Evolutionary conservation across 148 eudicot species (phyloP).

Genomic region (Gaultheria prostrata): DNA sequence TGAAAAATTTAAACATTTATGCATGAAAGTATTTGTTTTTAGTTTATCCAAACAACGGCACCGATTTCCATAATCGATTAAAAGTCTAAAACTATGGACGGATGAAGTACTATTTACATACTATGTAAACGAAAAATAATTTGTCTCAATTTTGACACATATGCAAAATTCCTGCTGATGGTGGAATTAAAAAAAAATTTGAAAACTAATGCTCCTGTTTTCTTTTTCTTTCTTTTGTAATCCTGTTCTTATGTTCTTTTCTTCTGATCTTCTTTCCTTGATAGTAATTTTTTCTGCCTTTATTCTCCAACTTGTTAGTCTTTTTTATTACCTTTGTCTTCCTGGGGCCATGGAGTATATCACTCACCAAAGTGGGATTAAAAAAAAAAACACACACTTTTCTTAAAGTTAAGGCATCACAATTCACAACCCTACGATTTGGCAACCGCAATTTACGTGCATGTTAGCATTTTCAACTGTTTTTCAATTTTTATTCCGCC

Average conservation of each 20-base stretch:
- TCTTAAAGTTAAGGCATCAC: slow-evolving; percentile 11
- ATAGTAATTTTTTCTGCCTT: not conserved
- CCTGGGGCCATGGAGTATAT: not conserved
- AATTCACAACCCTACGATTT: slow-evolving; percentile 4
- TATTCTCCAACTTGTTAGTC: not conserved
- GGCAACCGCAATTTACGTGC: not conserved
- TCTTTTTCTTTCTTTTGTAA: not conserved
- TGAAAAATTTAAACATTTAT: too few species aligned
- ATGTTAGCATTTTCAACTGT: not conserved
- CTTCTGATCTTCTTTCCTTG: not conserved
- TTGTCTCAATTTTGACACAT: not conserved
- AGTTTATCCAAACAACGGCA: too few species aligned
- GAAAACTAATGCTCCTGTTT: not conserved
- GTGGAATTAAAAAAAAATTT: too few species aligned
- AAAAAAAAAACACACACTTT: not conserved
- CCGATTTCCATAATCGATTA: too few species aligned
- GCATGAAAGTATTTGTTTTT: too few species aligned
- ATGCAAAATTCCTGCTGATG: not conserved
- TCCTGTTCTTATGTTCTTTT: not conserved
- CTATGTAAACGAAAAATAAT: too few species aligned
- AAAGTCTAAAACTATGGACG: too few species aligned
- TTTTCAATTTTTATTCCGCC: not conserved
- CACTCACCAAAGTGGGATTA: slow-evolving; percentile 4
- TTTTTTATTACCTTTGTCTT: not conserved
- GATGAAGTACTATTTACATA: too few species aligned